A percentile compares a stretch with the other conserved stretches of the same genome.
phyloP scores from a whole-genome alignment of 768 basidiomycete species.

The Dendrothele bispora region DNA sequence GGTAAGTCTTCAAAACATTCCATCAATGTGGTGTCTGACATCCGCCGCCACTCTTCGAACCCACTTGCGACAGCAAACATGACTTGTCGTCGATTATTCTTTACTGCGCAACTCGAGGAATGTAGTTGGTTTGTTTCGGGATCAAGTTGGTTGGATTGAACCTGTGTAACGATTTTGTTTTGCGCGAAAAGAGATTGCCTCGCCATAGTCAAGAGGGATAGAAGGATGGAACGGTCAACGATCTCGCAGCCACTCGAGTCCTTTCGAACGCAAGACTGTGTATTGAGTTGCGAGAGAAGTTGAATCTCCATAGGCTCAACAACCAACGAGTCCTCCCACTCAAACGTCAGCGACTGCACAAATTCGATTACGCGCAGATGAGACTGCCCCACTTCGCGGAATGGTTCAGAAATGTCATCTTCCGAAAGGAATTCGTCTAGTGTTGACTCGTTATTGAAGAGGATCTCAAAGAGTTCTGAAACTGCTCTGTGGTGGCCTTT shows the following conservation, averaged over 20 bases:
- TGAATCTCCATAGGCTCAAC: slow-evolving; percentile 60
- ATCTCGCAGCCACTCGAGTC: slow-evolving; percentile 79
- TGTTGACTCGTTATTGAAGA: slow-evolving; percentile 68
- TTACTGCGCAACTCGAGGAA: slow-evolving; percentile 81
- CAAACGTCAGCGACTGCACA: slow-evolving; percentile 82
- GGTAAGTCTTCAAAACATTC: slow-evolving; percentile 86
- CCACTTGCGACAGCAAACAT: slow-evolving; percentile 65
- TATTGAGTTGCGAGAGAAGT: slow-evolving; percentile 64
- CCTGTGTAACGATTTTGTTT: slow-evolving; percentile 60
- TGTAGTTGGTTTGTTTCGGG: slow-evolving; percentile 73
- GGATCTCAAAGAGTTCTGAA: slow-evolving; percentile 71
- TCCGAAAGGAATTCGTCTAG: slow-evolving; percentile 36
- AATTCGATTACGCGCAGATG: slow-evolving; percentile 86
- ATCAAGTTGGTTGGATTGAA: slow-evolving; percentile 65
- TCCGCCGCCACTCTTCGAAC: slow-evolving; percentile 81
- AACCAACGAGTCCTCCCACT: slow-evolving; percentile 79
- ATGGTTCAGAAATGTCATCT: slow-evolving; percentile 53
- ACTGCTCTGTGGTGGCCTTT: slow-evolving; percentile 75
- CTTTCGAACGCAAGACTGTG: slow-evolving; percentile 66
- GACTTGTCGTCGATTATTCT: slow-evolving; percentile 87
- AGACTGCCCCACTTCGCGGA: slow-evolving; percentile 78
- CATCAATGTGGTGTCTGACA: slow-evolving; percentile 82
- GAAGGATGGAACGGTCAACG: slow-evolving; percentile 71
- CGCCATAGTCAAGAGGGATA: slow-evolving; percentile 65
- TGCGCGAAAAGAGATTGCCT: slow-evolving; percentile 64